Evolutionary conservation across 768 basidiomycete species (phyloP).

Genomic region (Artomyces pyxidatus): DNA sequence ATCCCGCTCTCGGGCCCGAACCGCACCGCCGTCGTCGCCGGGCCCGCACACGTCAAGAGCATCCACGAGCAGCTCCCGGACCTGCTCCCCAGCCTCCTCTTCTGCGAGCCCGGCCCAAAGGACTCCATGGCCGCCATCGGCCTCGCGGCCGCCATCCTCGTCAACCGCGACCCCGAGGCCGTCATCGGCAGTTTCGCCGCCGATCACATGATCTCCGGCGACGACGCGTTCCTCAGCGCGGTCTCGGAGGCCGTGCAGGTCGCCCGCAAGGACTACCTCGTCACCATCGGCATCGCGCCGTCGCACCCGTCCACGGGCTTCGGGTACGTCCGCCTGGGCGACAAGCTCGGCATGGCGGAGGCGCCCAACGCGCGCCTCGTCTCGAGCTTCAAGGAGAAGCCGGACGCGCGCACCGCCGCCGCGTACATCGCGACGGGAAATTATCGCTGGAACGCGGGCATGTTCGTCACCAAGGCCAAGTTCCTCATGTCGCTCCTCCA

Average conservation of each 20-base stretch:
- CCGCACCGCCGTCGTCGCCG: slow-evolving; percentile 79
- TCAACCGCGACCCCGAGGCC: slow-evolving; percentile 66
- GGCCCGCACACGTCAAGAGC: slow-evolving; percentile 63
- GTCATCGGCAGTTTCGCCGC: slow-evolving; percentile 88
- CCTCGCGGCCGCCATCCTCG: slow-evolving; percentile 75
- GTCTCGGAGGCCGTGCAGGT: slow-evolving; percentile 82
- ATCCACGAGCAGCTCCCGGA: slow-evolving; percentile 80
- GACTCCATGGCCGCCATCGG: slow-evolving; percentile 90
- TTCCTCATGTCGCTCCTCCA: slow-evolving; percentile 63
- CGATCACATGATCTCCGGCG: slow-evolving; percentile 90
- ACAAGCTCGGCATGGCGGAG: slow-evolving; percentile 54
- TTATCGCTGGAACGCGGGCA: slow-evolving; percentile 89
- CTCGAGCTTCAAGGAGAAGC: slow-evolving; percentile 86
- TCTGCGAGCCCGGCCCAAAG: slow-evolving; percentile 82
- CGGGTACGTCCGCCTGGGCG: slow-evolving; percentile 80
- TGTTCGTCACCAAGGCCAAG: slow-evolving; percentile 84
- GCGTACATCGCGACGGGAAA: slow-evolving; percentile 81
- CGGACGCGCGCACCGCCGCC: slow-evolving; percentile 81
- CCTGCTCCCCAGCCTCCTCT: slow-evolving; percentile 55
- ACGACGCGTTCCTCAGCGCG: slow-evolving; percentile 80
- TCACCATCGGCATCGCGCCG: slow-evolving; percentile 86
- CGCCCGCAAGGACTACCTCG: slow-evolving; percentile 69
- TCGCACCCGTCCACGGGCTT: slow-evolving; percentile 87
- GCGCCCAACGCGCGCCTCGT: slow-evolving; percentile 81
- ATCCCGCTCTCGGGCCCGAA: slow-evolving; percentile 63